Evolutionary conservation across 805 yeast genomes (phyloP), one percentile per base, ranked within the genome.

Genomic region (Metschnikowia vanudenii): DNA sequence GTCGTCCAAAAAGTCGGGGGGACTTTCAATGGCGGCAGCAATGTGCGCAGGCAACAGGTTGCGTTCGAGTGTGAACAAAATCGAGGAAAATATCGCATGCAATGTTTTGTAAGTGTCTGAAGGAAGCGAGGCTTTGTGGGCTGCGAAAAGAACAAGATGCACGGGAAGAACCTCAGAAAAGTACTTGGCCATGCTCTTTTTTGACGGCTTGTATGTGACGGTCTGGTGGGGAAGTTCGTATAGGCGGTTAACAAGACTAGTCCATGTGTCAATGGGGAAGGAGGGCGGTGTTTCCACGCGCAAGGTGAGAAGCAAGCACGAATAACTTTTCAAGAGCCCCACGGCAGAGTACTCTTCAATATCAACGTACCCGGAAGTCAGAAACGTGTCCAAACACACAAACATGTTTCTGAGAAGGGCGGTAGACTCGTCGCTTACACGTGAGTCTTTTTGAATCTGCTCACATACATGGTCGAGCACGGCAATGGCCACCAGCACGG

Each of bases 311-410:
- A 45, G 48, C 28, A 37, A 47, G 18, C 12, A 45, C 33, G 35
- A 41, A 41, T 57, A 68, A 38, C 59, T 52, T 16, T 41, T 40
- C 14, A 71, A 44, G 33, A 71, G 62, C 8, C 51, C 51, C 10
- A 68, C 54, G 9, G 69, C 58, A 5, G 54, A 30, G 14, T 45
- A 46, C 45, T 71, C 75, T 19, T 71, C 75, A 3, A 63, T 57
- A 9, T 62, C 65, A 26, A 70, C 50, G 51, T 58, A 68, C n/a
- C 61, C 57, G 6, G 59, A 55, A 2, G 50, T 39, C 16, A 54
- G 45, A 3, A 73, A 48, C 13, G 60, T 45, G 3, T 47, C 43
- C 2, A 55, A 39, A 42, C 66, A 49, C 14, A 28, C 31, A 39
- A 57, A 56, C 42, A 69, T 50, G 17, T 45, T 46, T 10, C 13